A percentile compares a stretch with the other conserved stretches of the same genome.
phyloP scores from a whole-genome alignment of 441 rosid genomes.

The Pelargonium citronellum region DNA sequence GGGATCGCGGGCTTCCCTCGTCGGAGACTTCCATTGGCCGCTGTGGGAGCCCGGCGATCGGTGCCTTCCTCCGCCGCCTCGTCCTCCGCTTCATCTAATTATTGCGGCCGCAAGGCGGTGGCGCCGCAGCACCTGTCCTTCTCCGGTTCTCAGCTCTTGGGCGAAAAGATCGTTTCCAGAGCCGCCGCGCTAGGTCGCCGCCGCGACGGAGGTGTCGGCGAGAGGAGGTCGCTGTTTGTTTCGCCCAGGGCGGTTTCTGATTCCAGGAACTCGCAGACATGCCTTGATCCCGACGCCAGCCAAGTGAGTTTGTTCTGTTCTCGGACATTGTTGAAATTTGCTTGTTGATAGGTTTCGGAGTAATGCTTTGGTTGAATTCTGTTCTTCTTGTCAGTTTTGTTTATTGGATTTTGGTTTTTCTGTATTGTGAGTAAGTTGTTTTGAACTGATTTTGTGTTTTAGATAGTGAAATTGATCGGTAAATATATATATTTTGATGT shows the following conservation, averaged over 20 bases:
- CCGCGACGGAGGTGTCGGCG: background rate
- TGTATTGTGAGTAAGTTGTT: background rate
- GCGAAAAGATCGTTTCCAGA: slow-evolving; percentile 38
- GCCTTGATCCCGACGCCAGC: slow-evolving; percentile 97
- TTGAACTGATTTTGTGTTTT: background rate
- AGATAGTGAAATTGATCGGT: background rate
- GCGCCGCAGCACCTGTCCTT: slow-evolving; percentile 34
- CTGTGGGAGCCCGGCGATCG: slow-evolving; percentile 35
- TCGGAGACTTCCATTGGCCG: no score
- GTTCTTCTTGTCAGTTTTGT: background rate
- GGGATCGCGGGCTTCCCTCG: no score
- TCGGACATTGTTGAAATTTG: background rate
- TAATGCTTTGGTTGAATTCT: slow-evolving; percentile 1
- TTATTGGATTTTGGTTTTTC: background rate
- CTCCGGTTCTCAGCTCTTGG: slow-evolving; percentile 54
- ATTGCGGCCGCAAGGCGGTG: background rate
- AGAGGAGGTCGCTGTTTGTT: slow-evolving; percentile 37
- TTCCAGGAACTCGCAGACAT: slow-evolving; percentile 79
- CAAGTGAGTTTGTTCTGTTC: slow-evolving; percentile 39
- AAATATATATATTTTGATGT: background rate
- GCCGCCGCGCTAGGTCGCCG: slow-evolving; percentile 18
- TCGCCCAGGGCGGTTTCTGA: slow-evolving; percentile 89
- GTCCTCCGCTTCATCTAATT: slow-evolving; percentile 11
- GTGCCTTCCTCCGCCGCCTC: slow-evolving; percentile 32
- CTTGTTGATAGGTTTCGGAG: background rate